Base-by-base conservation (phyloP, 176 grass and related monocot genomes). In the Ensete ventricosum region DNA sequence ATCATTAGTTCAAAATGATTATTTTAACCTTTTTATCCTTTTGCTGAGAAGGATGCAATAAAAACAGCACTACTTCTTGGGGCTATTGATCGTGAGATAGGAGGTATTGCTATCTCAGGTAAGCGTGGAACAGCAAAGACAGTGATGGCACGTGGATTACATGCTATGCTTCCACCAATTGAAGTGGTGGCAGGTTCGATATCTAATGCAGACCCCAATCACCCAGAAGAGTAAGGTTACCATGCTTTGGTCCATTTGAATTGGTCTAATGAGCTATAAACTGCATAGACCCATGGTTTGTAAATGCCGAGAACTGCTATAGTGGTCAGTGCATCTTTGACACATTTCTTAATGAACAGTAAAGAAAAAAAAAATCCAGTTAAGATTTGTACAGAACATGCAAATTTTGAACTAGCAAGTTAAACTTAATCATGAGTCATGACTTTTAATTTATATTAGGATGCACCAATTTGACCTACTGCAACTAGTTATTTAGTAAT, bases 81-180 rank as follows among this genome's bases (percentile, higher is more conserved):
- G 54, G 94, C 94, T 20, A 85, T 98, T 60, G 94, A 98, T 65
- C 73, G 82, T 65, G 86, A 98, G 63, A 90, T 98, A 76, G 94
- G 94, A 64, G 94, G 94, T 59, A 93, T 98, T 82, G 94, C 94
- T 25, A 98, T 98, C 55, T 93, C 90, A n/a, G 94, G 94, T 23
- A 89, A 88, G 80, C 84, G 94, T 2, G 94, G 94, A 49, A 98
- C 94, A 7, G 94, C 90, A 60, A 98, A 98, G 83, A 98, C 94
- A 0, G 85, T 98, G 78, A 98, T 98, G 94, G 90, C 94, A 25
- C 94, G 94, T 14, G 94, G 94, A 26, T 89, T 98, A 77, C 94
- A 98, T 34, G 90, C 90, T 51, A 90, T 98, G 88, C 94, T 98
- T 78, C 94, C 94, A 67, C 94, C 94, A 19, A 93, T 98, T 25